Base-by-base conservation (phyloP, 78 protist species). In the Anaeramoeba flamelloides region DNA sequence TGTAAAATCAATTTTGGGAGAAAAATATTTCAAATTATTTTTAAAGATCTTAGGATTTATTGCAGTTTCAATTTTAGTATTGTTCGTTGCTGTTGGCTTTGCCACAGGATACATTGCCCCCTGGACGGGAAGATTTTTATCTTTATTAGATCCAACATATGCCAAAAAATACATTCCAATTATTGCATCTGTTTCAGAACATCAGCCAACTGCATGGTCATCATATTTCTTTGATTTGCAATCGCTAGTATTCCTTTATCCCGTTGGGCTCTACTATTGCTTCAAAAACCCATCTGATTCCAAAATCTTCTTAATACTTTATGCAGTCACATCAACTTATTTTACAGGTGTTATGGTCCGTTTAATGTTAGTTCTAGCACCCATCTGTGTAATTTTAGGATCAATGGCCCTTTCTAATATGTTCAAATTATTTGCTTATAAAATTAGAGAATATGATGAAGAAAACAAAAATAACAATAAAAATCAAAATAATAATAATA, bases 291-390 rank as follows among this genome's bases (percentile, higher is more conserved):
- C n/a, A n/a, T n/a, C n/a, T n/a, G n/a, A n/a, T n/a, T n/a, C n/a
- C n/a, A n/a, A n/a, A n/a, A 83, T 91, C 79, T 96, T 96, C 81
- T 39, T 89, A 75, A 78, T 92, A 79, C 77, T 92, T 85, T 94
- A 96, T 87, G 89, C 87, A 41, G 40, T 89, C 41, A 82, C 90
- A 3, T 64, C 94, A 3, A 80, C 87, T 38, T 95, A 93, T 83
- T 95, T 93, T 85, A 78, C 96, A n/a, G 87, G 96, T 36, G 97
- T 93, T 38, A 97, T 95, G 99, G 97, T 96, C 17, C 98, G 99
- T 69, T 75, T 94, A 39, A 91, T 97, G 94, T 86, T 97, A 38
- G 91, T 93, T 4, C 89, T 97, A 1, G 90, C 98, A 0, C 99
- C 99, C 37, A 89, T 82, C 31, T 88, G 92, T 26, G 90, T 94